A percentile compares a stretch with the other conserved stretches of the same genome.
These are phyloP conservation scores for Hypoxylon sp. DNA, from an alignment of 2,329 filamentous ascomycete genomes.

Conservation along the genomic window DNA sequence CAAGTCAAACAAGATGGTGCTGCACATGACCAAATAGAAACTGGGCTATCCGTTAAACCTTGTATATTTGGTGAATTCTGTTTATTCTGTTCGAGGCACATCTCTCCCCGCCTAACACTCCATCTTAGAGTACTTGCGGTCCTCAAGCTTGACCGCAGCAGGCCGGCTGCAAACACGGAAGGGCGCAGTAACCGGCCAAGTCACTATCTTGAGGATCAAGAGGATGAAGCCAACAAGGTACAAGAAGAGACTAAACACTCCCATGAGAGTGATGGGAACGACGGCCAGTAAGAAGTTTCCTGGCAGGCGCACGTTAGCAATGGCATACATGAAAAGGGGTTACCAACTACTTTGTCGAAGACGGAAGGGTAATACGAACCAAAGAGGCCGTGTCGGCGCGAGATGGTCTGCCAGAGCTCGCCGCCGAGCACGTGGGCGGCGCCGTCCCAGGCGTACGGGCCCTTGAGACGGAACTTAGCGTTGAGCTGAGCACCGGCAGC, in stretches of 20 bases:
- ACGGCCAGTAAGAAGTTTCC: constrained; percentile 17
- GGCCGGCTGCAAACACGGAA: neutral
- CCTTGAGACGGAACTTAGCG: constrained; percentile 55
- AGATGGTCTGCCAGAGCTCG: constrained; percentile 48
- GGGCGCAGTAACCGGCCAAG: constrained; percentile 12
- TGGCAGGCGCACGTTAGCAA: neutral
- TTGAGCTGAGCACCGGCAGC: constrained; percentile 59
- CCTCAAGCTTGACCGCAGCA: constrained; percentile 3
- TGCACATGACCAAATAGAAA: neutral
- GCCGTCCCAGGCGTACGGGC: constrained; percentile 51
- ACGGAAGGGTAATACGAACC: constrained; percentile 8
- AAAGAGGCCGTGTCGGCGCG: constrained; percentile 29
- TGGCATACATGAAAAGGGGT: too few species aligned
- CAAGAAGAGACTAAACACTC: constrained; percentile 21
- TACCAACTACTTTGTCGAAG: too few species aligned
- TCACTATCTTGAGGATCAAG: constrained; percentile 8
- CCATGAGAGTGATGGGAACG: constrained; percentile 14
- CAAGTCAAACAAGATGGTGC: too few species aligned
- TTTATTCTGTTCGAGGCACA: neutral
- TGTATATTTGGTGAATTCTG: neutral
- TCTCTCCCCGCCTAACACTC: neutral
- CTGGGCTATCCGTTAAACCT: neutral
- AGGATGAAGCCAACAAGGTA: constrained; percentile 12
- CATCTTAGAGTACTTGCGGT: constrained; percentile 5
- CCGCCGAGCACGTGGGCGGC: constrained; percentile 50